These are phyloP conservation scores for Trichoderma asperellum DNA, from an alignment of 2,329 filamentous ascomycete genomes.

Conservation along the genomic window DNA sequence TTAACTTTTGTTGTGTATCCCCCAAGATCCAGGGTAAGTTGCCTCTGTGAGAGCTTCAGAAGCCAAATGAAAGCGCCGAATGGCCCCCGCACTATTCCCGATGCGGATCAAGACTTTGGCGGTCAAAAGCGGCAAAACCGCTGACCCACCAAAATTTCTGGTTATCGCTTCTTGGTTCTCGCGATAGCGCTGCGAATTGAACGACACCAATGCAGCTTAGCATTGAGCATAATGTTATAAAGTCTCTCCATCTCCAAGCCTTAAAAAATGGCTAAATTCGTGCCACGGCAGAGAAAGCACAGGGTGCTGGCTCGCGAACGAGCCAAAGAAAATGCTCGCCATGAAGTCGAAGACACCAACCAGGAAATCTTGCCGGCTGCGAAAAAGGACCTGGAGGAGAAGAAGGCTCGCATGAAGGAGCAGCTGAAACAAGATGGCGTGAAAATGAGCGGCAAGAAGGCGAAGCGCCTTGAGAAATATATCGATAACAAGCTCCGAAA, in stretches of 20 bases:
- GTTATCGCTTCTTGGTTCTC: slow-evolving; percentile 9
- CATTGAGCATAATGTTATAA: slow-evolving; percentile 31
- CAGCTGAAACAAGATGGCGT: slow-evolving; percentile 55
- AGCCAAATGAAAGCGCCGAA: neutral
- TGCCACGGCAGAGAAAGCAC: slow-evolving; percentile 69
- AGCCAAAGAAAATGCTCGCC: slow-evolving; percentile 48
- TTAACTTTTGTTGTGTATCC: neutral
- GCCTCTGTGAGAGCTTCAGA: neutral
- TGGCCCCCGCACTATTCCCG: slow-evolving; percentile 43
- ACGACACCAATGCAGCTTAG: slow-evolving; percentile 27
- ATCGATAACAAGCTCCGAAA: slow-evolving; percentile 91
- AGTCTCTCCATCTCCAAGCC: neutral
- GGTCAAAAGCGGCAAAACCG: slow-evolving; percentile 45
- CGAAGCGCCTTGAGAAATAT: slow-evolving; percentile 69
- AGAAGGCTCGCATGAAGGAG: slow-evolving; percentile 59
- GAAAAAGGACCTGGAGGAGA: slow-evolving; percentile 59
- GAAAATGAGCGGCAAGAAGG: slow-evolving; percentile 67
- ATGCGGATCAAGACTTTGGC: slow-evolving; percentile 39
- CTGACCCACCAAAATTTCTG: slow-evolving; percentile 43
- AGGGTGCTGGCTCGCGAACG: slow-evolving; percentile 68
- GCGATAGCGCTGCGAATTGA: slow-evolving; percentile 18
- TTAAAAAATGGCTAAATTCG: slow-evolving; percentile 57
- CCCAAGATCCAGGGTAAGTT: slow-evolving; percentile 22
- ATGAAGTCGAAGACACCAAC: slow-evolving; percentile 46
- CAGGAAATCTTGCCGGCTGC: slow-evolving; percentile 42